Evolutionary conservation across 345 rosid species (phyloP).

Genomic region (Bretschneidera sinensis): DNA sequence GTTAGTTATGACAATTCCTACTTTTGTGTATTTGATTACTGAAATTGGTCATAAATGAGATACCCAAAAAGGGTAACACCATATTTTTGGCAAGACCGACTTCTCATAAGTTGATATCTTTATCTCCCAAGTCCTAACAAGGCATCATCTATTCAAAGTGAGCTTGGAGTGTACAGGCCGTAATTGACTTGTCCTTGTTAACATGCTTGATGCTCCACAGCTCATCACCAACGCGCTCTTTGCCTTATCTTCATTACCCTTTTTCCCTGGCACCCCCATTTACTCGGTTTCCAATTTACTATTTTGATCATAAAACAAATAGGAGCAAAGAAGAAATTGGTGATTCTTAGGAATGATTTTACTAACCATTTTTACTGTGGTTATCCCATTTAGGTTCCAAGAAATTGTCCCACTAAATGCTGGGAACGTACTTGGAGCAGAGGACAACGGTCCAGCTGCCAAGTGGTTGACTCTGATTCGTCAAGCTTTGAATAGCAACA

Average conservation of each 20-base stretch:
- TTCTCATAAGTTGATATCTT: too few relatives aligned
- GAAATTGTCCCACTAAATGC: constrained; percentile 87
- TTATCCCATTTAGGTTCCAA: constrained; percentile 52
- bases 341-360: constrained; percentile 3
- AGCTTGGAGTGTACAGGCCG: too few relatives aligned
- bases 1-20: too few relatives aligned
- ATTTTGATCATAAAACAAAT: too few relatives aligned
- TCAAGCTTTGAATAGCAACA: constrained; percentile 46
- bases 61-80: background rate
- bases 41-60: too few relatives aligned
- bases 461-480: constrained; percentile 76
- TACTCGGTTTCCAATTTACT: background rate
- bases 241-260: background rate
- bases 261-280: too few relatives aligned
- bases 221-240: constrained; percentile 5
- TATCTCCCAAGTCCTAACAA: too few relatives aligned
- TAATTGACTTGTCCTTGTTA: too few relatives aligned
- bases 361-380: background rate
- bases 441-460: constrained; percentile 68
- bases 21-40: too few relatives aligned
- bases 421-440: constrained; percentile 80
- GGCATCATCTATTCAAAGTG: background rate
- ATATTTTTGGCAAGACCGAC: too few relatives aligned
- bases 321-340: too few relatives aligned
- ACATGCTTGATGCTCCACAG: constrained; percentile 10